Percentiles rank a stretch among this genome's conserved stretches.
These are phyloP conservation scores for Penicillium griseofulvum DNA, from an alignment of 2,329 filamentous ascomycete species.

Conservation along the genomic window DNA sequence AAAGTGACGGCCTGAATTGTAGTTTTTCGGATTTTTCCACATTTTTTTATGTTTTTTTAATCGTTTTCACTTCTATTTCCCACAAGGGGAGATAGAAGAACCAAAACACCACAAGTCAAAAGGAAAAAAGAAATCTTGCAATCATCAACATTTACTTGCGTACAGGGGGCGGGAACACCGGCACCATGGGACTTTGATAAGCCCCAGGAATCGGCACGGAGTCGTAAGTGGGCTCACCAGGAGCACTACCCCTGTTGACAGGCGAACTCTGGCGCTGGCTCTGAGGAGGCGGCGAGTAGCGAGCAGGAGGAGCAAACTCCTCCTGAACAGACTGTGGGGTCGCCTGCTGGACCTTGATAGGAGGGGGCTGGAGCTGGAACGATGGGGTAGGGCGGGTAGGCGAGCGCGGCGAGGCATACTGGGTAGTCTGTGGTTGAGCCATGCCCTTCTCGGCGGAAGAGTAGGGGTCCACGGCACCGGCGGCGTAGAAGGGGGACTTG, in stretches of 20 bases:
- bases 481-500: conserved; percentile 47
- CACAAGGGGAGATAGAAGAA: neutral
- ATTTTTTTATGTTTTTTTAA: conserved; percentile 7
- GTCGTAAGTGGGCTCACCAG: conserved; percentile 80
- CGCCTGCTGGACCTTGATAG: conserved; percentile 71
- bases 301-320: conserved; percentile 53
- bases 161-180: conserved; percentile 36
- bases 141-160: conserved; percentile 16
- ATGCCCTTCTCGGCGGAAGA: conserved; percentile 53
- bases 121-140: neutral
- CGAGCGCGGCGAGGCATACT: conserved; percentile 62
- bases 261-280: conserved; percentile 41
- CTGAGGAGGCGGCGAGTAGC: conserved; percentile 23
- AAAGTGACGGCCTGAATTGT: neutral
- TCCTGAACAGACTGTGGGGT: conserved; percentile 67
- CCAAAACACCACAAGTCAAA: neutral
- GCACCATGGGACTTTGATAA: conserved; percentile 58
- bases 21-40: conserved; percentile 3
- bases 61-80: conserved; percentile 2
- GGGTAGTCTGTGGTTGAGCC: conserved; percentile 44
- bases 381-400: conserved; percentile 56
- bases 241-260: conserved; percentile 66
- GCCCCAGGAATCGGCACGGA: conserved; percentile 85
- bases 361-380: conserved; percentile 88
- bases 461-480: conserved; percentile 43